These are phyloP conservation scores for Mucor indicus DNA, from an alignment of 371 early-diverging fungal species.

Conservation along the genomic window DNA sequence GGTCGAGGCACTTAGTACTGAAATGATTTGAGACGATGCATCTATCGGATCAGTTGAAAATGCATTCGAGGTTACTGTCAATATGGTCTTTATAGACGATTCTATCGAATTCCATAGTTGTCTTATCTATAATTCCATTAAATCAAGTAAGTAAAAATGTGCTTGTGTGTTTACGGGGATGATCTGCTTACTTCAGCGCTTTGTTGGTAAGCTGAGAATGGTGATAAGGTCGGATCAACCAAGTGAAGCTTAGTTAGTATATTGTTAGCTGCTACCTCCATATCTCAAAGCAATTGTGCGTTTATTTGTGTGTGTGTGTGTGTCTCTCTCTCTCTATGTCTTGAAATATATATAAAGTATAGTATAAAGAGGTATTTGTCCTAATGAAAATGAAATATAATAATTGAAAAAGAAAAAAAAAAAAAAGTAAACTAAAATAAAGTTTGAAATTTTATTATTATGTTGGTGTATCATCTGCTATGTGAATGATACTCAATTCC, in stretches of 20 bases:
- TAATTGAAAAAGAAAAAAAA: too few species aligned
- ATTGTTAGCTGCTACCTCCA: constrained; percentile 5
- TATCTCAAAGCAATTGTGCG: too few species aligned
- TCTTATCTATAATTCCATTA: constrained; percentile 3
- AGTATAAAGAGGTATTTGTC: too few species aligned
- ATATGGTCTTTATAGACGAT: constrained; percentile 11
- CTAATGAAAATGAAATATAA: too few species aligned
- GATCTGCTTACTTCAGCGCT: constrained; percentile 5
- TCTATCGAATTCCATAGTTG: constrained; percentile 11
- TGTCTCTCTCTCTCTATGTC: too few species aligned
- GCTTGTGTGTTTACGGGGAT: neutral
- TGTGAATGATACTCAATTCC: too few species aligned
- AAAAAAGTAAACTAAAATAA: too few species aligned
- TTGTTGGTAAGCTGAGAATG: constrained; percentile 15
- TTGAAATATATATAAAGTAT: too few species aligned
- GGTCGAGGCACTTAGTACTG: constrained; percentile 11
- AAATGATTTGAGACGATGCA: constrained; percentile 8
- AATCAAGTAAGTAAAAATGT: neutral
- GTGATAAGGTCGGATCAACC: constrained; percentile 2
- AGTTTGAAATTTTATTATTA: too few species aligned
- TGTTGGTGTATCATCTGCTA: too few species aligned
- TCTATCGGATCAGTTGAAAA: constrained; percentile 3
- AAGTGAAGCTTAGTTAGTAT: constrained; percentile 8
- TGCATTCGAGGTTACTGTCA: neutral
- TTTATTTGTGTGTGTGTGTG: too few species aligned